Evolutionary conservation across 805 yeast species (phyloP).

Genomic region (Metschnikowia continentalis): DNA sequence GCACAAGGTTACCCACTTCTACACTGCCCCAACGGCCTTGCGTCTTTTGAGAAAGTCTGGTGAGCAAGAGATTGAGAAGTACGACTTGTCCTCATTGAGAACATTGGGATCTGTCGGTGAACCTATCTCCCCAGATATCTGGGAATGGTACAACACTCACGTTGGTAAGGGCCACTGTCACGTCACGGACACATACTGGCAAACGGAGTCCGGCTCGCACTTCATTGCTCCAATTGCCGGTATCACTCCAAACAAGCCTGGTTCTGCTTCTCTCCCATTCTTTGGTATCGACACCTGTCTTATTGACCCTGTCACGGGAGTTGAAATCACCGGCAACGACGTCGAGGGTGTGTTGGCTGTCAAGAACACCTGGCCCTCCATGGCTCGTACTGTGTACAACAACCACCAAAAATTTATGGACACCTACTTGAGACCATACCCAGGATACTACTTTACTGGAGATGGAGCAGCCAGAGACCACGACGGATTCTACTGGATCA

Average conservation of each 20-base stretch:
- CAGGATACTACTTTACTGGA: slow-evolving; percentile 80
- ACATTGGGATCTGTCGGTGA: slow-evolving; percentile 81
- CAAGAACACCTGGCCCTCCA: slow-evolving; percentile 76
- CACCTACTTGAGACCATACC: slow-evolving; percentile 79
- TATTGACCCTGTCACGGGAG: slow-evolving; percentile 71
- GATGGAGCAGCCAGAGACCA: slow-evolving; percentile 86
- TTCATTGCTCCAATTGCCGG: slow-evolving; percentile 72
- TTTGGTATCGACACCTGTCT: slow-evolving; percentile 74
- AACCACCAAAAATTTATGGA: slow-evolving; percentile 73
- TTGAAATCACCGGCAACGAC: slow-evolving; percentile 61
- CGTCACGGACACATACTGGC: slow-evolving; percentile 84
- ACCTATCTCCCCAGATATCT: slow-evolving; percentile 79
- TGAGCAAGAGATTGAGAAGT: slow-evolving; percentile 53
- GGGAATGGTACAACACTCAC: slow-evolving; percentile 80
- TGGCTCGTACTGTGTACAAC: slow-evolving; percentile 78
- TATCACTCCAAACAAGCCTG: slow-evolving; percentile 77
- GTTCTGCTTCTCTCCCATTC: slow-evolving; percentile 80
- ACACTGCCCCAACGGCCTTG: slow-evolving; percentile 82
- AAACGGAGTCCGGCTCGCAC: slow-evolving; percentile 83
- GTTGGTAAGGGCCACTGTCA: slow-evolving; percentile 69
- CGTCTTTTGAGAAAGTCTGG: slow-evolving; percentile 76
- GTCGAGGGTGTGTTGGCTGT: slow-evolving; percentile 80
- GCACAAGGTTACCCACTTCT: slow-evolving; percentile 71
- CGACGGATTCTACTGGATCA: slow-evolving; percentile 81
- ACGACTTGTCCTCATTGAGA: slow-evolving; percentile 62